These are phyloP conservation scores for Paspalum notatum DNA, from an alignment of 176 grass and related monocot genomes.

Conservation along the genomic window DNA sequence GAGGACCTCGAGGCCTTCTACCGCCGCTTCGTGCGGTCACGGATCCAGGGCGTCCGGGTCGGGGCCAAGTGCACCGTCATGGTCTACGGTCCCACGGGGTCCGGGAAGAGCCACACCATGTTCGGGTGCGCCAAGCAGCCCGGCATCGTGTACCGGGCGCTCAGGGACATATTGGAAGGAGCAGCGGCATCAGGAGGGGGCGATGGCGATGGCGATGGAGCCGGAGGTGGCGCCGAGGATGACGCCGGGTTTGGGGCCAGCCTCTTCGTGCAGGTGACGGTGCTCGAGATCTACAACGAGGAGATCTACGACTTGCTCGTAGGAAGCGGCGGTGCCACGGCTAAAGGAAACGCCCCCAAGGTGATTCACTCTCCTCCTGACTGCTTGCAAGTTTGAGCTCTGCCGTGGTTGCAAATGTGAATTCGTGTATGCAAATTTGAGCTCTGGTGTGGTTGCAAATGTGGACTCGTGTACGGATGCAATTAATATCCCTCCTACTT, in stretches of 20 bases:
- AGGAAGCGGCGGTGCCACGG: constrained; percentile 30
- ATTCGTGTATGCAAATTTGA: not conserved
- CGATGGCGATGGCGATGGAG: not conserved
- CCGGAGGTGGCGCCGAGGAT: not conserved
- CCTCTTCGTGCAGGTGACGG: constrained; percentile 67
- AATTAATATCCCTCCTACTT: no score
- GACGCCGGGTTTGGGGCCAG: constrained; percentile 55
- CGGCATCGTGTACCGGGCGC: constrained; percentile 90
- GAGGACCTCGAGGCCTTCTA: constrained; percentile 83
- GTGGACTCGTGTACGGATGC: no score
- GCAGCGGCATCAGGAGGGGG: not conserved
- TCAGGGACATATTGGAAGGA: constrained; percentile 65
- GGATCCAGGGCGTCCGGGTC: constrained; percentile 69
- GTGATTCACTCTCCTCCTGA: constrained; percentile 27
- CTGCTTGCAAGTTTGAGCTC: not conserved
- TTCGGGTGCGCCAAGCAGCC: constrained; percentile 72
- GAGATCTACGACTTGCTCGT: constrained; percentile 88
- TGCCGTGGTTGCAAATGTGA: not conserved
- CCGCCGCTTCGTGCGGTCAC: constrained; percentile 66
- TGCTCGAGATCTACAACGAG: constrained; percentile 93
- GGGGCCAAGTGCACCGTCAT: constrained; percentile 94
- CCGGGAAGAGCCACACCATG: constrained; percentile 94
- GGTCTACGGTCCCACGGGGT: constrained; percentile 86
- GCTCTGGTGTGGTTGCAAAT: not conserved
- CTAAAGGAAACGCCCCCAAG: constrained; percentile 68